Percentiles rank a stretch among this genome's conserved stretches.
These are phyloP conservation scores for Letharia columbiana DNA, from an alignment of 495 filamentous ascomycete species.

Conservation along the genomic window DNA sequence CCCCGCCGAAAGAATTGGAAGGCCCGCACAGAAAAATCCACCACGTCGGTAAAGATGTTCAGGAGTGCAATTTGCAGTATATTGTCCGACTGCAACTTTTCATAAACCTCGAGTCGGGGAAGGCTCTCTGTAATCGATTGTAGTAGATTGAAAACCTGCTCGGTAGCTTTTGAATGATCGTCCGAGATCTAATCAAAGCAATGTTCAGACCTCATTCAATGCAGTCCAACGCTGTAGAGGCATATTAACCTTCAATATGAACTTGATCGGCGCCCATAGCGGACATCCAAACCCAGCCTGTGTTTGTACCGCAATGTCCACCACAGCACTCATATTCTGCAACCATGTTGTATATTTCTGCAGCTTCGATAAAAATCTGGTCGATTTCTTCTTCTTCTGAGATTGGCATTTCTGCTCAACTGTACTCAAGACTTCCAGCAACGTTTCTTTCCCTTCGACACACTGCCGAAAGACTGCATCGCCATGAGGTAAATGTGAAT, in stretches of 20 bases:
- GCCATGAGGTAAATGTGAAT: neutral
- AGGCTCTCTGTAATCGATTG: slow-evolving; percentile 1
- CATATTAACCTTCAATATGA: neutral
- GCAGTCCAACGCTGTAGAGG: neutral
- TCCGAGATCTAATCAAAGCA: neutral
- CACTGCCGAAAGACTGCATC: neutral
- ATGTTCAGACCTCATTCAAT: neutral
- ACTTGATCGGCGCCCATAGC: neutral
- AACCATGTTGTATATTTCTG: neutral
- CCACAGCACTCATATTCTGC: slow-evolving; percentile 1
- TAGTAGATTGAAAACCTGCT: neutral
- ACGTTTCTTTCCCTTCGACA: neutral
- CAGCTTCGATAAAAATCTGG: neutral
- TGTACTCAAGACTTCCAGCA: neutral
- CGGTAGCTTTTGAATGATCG: neutral
- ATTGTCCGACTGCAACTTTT: neutral
- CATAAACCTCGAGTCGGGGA: neutral
- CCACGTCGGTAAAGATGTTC: neutral
- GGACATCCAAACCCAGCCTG: neutral
- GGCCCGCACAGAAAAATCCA: neutral
- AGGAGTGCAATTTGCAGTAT: neutral
- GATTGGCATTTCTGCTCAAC: slow-evolving; percentile 1
- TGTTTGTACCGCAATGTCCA: neutral
- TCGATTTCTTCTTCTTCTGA: neutral
- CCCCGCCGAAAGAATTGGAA: neutral